Evolutionary conservation across 306 rosid species (phyloP), one percentile per base, ranked within the genome.

Genomic region (Vigna angularis): DNA sequence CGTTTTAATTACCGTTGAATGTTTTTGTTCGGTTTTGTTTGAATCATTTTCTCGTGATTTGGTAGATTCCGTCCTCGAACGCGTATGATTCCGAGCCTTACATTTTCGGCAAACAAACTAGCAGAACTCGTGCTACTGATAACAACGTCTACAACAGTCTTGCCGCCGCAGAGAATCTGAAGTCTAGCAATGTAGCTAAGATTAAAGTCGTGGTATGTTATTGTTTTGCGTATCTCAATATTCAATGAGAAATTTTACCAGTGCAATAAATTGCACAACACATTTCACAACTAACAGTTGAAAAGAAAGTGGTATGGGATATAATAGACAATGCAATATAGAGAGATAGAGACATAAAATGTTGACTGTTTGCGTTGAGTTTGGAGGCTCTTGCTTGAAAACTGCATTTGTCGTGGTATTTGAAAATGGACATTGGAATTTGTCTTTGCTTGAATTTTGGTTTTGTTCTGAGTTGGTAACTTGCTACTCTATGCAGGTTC

Each of bases 121-220:
- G 85, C 62, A 83, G 85, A 85, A 68, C 87, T 57, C 89, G 80
- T 8, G 85, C 81, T 83, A 56, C 91, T 26, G 98, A 93, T 28
- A 91, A 79, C 88, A 88, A 58, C 40, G 80, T 93, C 74, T 77
- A 86, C 51, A 93, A 84, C 81, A 90, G 80, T 72, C 74, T 91
- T 61, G 86, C 93, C 56, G 86, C 94, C 42, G 83, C 84, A 10
- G 97, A 93, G 75, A 93, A 91, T 83, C 93, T 87, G 87, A 93
- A 87, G 76, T 72, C 93, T 8, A 91, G 89, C 76, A 79, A 89
- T 78, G 95, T 93, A 9, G 98, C 98, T 55, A 93, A 93, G 87
- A 93, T 93, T 58, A 93, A 91, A 93, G 98, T 93, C 67, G 98
- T 93, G 93, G 98, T 93, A 88, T 72, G 94, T 83, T 65, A 59